A percentile compares a stretch with the other conserved stretches of the same genome.
phyloP scores from a whole-genome alignment of 371 early-diverging fungal genomes.

The Dichotomocladium elegans region DNA sequence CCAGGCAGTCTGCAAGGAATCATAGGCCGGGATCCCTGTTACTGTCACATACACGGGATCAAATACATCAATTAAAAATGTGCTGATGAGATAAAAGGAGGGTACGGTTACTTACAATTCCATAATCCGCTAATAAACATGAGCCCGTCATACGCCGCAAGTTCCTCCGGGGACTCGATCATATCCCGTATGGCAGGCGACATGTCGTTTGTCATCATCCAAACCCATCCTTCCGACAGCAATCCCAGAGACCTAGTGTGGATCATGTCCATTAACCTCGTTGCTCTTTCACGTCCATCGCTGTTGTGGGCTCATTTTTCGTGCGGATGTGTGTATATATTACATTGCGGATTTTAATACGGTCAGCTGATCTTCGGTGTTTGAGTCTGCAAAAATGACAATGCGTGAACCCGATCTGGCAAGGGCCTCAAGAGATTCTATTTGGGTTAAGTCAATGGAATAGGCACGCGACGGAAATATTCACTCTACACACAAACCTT shows the following conservation, averaged over 20 bases:
- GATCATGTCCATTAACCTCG: too few relatives aligned
- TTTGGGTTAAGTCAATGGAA: neutral
- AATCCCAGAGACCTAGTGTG: conserved; percentile 24
- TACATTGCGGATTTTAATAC: conserved; percentile 31
- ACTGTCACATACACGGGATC: conserved; percentile 15
- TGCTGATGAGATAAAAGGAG: neutral
- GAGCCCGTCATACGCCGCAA: conserved; percentile 33
- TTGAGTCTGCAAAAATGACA: conserved; percentile 32
- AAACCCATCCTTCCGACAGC: conserved; percentile 35
- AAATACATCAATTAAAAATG: neutral
- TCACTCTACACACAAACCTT: conserved; percentile 1
- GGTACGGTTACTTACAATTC: conserved; percentile 28
- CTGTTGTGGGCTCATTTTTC: too few relatives aligned
- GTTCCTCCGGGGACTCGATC: conserved; percentile 12
- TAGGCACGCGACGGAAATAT: neutral
- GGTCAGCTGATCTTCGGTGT: conserved; percentile 22
- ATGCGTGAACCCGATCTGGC: conserved; percentile 23
- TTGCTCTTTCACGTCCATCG: too few relatives aligned
- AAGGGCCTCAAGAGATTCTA: conserved; percentile 25
- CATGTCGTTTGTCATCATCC: conserved; percentile 38
- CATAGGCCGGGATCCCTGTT: conserved; percentile 29
- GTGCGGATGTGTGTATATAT: too few relatives aligned
- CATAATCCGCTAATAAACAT: conserved; percentile 45
- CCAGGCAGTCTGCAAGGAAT: conserved; percentile 25
- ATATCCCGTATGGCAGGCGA: conserved; percentile 20